phyloP scores from a whole-genome alignment of 257 asterid genomes.

The Lavandula angustifolia region DNA sequence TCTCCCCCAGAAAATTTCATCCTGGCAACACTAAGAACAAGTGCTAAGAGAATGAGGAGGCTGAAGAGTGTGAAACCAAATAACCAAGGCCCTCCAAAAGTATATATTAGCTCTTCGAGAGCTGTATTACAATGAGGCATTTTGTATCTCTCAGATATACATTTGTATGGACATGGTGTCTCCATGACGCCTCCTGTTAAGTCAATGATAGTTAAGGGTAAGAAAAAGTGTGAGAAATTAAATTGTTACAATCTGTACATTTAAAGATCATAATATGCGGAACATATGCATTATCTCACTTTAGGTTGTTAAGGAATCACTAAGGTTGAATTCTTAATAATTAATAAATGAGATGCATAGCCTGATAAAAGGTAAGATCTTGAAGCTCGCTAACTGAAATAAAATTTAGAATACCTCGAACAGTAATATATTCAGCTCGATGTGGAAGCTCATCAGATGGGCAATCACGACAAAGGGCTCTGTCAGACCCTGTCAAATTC shows the following conservation, averaged over 20 bases:
- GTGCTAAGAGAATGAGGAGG: constrained; percentile 74
- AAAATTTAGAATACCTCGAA: constrained; percentile 58
- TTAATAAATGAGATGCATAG: constrained; percentile 15
- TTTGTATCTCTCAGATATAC: constrained; percentile 81
- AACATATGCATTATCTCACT: constrained; percentile 7
- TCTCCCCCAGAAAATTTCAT: constrained; percentile 73
- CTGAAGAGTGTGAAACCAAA: constrained; percentile 70
- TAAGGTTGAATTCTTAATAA: constrained; percentile 5
- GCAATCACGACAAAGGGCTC: constrained; percentile 63
- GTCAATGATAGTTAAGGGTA: constrained; percentile 15
- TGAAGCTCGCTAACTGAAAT: constrained; percentile 29
- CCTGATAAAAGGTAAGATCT: constrained; percentile 6
- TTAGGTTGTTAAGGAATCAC: constrained; percentile 15
- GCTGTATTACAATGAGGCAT: constrained; percentile 88
- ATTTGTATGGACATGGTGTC: constrained; percentile 83
- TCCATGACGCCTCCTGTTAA: constrained; percentile 71
- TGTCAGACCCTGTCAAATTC: constrained; percentile 71
- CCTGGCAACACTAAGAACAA: constrained; percentile 88
- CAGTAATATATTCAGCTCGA: constrained; percentile 62
- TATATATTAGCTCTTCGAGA: constrained; percentile 78
- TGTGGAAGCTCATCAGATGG: constrained; percentile 71
- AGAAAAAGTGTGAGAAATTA: constrained; percentile 25
- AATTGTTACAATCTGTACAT: background rate
- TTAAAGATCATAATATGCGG: constrained; percentile 1
- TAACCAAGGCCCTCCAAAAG: constrained; percentile 95